Evolutionary conservation across 495 filamentous ascomycete genomes (phyloP), one percentile per base, ranked within the genome.

Genomic region (Daldinia grandis): DNA sequence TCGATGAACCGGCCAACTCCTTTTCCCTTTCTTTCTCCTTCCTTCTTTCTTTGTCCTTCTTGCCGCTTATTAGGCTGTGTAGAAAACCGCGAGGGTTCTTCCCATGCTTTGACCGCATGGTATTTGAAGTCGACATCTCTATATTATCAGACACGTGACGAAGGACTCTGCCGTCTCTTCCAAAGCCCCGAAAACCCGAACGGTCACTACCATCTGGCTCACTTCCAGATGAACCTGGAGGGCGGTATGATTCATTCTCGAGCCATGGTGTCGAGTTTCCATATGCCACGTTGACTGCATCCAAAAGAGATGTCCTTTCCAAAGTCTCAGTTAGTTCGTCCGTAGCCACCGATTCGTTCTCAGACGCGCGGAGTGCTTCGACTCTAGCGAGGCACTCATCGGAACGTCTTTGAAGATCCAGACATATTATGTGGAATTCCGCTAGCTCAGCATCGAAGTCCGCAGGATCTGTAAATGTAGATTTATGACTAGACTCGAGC

Each of bases 321-420:
- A 94, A 86, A 8, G 91, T 80, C 72, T 94, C 92, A 62, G 92
- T 87, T 84, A 93, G 90, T 64, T 89, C 87, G 47, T 88, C 87
- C 84, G 40, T 91, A 80, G 28, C 80, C 82, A 89, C 53, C 85
- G 86, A 77, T 88, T 90, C 90, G 56, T 88, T 85, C 73, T 98
- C 95, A 0, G 91, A 90, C 55, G 69, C 38, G 30, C 76, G 74
- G 40, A 73, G 50, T 24, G 80, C 78, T 51, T 80, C 79, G 14
- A 83, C 62, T 40, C 84, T 83, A 63, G 81, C 83, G 21, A 93
- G 80, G 69, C 92, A 94, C 53, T 91, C 89, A 61, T 87, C 84
- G 1, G 95, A 90, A 12, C 93, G 90, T 58, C 87, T 84, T 63
- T 91, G 88, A 4, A 97, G 82, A n/a, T 79, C 81, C 37, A 89